A percentile compares a stretch with the other conserved stretches of the same genome.
Evolutionary conservation across 2,329 filamentous ascomycete species (phyloP).

Genomic region (Nannizzia gypsea): DNA sequence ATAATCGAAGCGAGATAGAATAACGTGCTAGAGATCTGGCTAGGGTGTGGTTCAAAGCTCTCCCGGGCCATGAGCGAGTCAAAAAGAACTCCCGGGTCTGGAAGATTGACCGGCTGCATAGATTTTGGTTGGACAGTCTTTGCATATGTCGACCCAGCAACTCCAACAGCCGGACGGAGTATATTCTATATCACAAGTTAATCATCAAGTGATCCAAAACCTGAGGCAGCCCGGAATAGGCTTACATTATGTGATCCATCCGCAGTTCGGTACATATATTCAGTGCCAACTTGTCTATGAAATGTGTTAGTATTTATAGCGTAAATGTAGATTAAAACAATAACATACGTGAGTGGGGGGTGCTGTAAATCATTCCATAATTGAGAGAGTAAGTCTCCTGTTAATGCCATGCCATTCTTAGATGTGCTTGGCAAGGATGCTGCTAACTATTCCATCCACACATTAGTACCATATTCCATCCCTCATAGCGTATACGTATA

Average conservation of each 20-base stretch:
- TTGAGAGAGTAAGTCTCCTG: conserved; percentile 19
- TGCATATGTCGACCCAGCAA: conserved; percentile 21
- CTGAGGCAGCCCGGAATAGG: not conserved
- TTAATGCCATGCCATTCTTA: conserved; percentile 17
- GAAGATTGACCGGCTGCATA: conserved; percentile 13
- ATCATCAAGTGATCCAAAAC: not conserved
- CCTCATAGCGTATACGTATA: too few relatives aligned
- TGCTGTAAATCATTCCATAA: conserved; percentile 25
- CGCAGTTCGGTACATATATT: conserved; percentile 23
- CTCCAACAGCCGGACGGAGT: conserved; percentile 17
- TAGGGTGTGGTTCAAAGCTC: conserved; percentile 26
- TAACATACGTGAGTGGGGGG: conserved; percentile 21
- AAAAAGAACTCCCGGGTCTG: conserved; percentile 20
- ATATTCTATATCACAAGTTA: conserved; percentile 14
- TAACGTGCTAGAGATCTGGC: conserved; percentile 37
- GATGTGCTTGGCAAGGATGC: conserved; percentile 20
- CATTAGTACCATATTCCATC: conserved; percentile 11
- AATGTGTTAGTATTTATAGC: not conserved
- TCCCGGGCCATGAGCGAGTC: conserved; percentile 16
- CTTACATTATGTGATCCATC: conserved; percentile 20
- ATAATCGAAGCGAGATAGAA: conserved; percentile 43
- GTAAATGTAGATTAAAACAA: not conserved
- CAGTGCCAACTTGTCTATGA: conserved; percentile 31
- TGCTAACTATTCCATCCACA: conserved; percentile 17
- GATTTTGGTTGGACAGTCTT: conserved; percentile 17